Conservation (phyloP, 345 rosid genomes). For the Citrus cavaleriei region DNA sequence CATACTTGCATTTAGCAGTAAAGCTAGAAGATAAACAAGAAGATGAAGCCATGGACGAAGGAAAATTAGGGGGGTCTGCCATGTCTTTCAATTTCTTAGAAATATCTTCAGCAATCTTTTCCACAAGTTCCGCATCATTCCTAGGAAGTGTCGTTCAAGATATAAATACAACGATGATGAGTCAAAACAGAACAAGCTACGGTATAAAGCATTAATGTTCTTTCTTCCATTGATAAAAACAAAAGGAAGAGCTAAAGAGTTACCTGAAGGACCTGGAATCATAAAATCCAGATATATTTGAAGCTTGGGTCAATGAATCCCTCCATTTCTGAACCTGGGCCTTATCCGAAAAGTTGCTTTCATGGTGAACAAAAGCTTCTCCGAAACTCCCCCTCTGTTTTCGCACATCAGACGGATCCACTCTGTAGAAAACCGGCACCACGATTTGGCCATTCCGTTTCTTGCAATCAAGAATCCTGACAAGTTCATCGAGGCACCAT, state of each 20-base stretch:
- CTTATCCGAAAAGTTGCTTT: not conserved
- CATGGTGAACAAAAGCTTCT: not conserved
- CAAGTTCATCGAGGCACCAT: constrained; percentile 1
- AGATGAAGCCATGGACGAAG: not conserved
- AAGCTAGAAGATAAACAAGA: not conserved
- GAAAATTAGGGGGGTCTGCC: too few species aligned
- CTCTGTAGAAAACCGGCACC: not conserved
- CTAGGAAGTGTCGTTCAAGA: not conserved
- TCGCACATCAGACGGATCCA: not conserved
- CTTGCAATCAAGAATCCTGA: not conserved
- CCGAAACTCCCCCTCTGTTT: not conserved
- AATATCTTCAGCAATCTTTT: not conserved
- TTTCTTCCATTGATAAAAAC: too few species aligned
- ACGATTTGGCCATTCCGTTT: not conserved
- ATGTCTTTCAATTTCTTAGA: too few species aligned
- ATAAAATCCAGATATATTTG: not conserved
- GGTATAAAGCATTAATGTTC: too few species aligned
- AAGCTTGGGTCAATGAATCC: not conserved
- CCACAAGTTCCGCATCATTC: not conserved
- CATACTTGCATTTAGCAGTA: not conserved
- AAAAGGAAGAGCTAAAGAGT: not conserved
- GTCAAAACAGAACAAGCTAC: too few species aligned
- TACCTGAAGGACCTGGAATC: not conserved
- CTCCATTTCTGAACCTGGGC: not conserved
- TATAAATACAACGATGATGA: too few species aligned